Percentiles rank a stretch among this genome's conserved stretches.
These are phyloP conservation scores for Monosporozyma siamensis DNA, from an alignment of 805 yeast genomes.

Conservation along the genomic window DNA sequence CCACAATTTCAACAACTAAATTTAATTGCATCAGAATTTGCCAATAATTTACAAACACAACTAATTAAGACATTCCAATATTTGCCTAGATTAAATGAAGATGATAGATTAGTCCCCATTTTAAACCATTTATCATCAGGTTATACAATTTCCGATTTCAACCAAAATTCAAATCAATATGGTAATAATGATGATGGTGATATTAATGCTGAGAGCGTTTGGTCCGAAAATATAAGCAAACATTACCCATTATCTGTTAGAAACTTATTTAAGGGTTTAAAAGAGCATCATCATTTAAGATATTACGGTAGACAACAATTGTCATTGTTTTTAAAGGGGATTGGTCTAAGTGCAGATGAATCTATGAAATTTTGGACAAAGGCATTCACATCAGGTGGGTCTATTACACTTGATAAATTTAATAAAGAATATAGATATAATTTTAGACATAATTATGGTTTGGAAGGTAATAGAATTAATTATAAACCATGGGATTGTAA, in stretches of 20 bases:
- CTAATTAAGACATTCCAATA: conserved; percentile 64
- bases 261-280: conserved; percentile 54
- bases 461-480: conserved; percentile 81
- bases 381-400: conserved; percentile 47
- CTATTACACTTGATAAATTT: conserved; percentile 60
- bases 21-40: conserved; percentile 60
- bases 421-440: conserved; percentile 84
- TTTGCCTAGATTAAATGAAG: conserved; percentile 81
- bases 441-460: conserved; percentile 81
- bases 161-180: conserved; percentile 28
- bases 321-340: conserved; percentile 76
- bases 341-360: conserved; percentile 81
- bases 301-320: conserved; percentile 81
- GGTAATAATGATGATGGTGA: conserved; percentile 33
- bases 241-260: conserved; percentile 81
- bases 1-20: conserved; percentile 74
- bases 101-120: conserved; percentile 79
- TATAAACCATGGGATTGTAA: conserved; percentile 83
- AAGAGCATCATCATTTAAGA: conserved; percentile 59
- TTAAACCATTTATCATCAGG: conserved; percentile 69
- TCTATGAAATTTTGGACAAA: conserved; percentile 77
- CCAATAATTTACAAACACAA: conserved; percentile 39
- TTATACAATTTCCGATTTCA: conserved; percentile 47
- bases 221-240: conserved; percentile 41
- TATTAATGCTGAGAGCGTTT: conserved; percentile 55